Evolutionary conservation across 2,329 filamentous ascomycete species (phyloP).

Genomic region (Clonostachys rosea): DNA sequence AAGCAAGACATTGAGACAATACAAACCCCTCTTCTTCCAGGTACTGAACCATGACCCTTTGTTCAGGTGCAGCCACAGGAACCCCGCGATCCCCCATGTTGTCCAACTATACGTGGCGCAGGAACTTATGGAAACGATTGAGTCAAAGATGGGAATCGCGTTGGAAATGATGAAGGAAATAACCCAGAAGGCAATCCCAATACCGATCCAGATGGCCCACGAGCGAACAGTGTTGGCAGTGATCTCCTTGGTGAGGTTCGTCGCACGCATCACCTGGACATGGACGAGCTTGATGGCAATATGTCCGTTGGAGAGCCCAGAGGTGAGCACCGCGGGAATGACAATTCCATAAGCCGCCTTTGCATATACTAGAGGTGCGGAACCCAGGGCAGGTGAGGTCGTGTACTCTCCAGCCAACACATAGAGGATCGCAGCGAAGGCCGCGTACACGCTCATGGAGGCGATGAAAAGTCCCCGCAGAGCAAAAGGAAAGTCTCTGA

Average conservation of each 20-base stretch:
- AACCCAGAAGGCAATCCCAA: conserved; percentile 23
- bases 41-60: conserved; percentile 18
- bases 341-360: conserved; percentile 24
- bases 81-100: conserved; percentile 24
- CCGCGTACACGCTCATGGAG: conserved; percentile 20
- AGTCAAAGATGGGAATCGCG: conserved; percentile 28
- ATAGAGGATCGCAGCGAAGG: conserved; percentile 21
- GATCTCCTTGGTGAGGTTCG: conserved; percentile 20
- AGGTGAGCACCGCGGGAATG: conserved; percentile 19
- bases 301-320: conserved; percentile 22
- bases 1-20: conserved; percentile 19
- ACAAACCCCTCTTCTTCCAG: conserved; percentile 19
- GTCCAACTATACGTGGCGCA: conserved; percentile 27
- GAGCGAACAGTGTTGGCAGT: conserved; percentile 21
- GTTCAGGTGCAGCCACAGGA: conserved; percentile 28
- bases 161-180: conserved; percentile 25
- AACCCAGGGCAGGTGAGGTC: conserved; percentile 23
- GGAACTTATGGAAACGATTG: conserved; percentile 25
- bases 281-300: conserved; percentile 25
- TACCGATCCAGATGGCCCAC: conserved; percentile 25
- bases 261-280: conserved; percentile 18
- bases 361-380: conserved; percentile 18
- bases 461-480: conserved; percentile 21
- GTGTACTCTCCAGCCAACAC: conserved; percentile 21
- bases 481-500: conserved; percentile 19